Conservation (phyloP, 2,329 filamentous ascomycete genomes). For the Paraphaeosphaeria sporulosa region DNA sequence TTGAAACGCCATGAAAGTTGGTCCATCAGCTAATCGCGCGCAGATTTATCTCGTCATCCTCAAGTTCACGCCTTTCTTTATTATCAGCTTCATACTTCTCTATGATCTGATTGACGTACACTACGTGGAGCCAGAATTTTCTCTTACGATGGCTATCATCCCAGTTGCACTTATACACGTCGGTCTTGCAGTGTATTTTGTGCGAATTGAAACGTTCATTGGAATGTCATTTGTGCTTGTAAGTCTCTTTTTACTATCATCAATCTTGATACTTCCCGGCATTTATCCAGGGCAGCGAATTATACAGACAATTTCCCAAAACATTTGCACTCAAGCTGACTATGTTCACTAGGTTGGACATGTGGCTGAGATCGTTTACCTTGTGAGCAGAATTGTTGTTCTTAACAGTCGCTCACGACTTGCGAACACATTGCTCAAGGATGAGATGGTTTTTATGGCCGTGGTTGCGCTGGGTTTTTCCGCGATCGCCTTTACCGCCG, state of each 20-base stretch:
- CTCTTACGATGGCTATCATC: conserved; percentile 33
- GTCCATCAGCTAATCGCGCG: neutral
- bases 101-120: conserved; percentile 27
- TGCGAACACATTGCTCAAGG: conserved; percentile 25
- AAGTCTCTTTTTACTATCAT: conserved; percentile 5
- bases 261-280: no score
- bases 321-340: neutral
- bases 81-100: conserved; percentile 29
- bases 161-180: conserved; percentile 26
- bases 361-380: conserved; percentile 26
- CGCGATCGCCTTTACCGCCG: conserved; percentile 12
- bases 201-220: conserved; percentile 21
- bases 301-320: neutral
- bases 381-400: conserved; percentile 29
- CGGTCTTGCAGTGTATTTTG: conserved; percentile 20
- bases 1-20: neutral
- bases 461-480: conserved; percentile 19
- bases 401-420: conserved; percentile 20
- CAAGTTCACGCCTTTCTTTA: conserved; percentile 26
- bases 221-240: conserved; percentile 25
- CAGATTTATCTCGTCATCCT: conserved; percentile 5
- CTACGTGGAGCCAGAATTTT: conserved; percentile 27
- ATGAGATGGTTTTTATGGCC: conserved; percentile 34
- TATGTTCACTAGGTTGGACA: neutral
- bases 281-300: no score